Evolutionary conservation across 305 asterid genomes (phyloP), one percentile per base, ranked within the genome.

Genomic region (Solanum hybrid): DNA sequence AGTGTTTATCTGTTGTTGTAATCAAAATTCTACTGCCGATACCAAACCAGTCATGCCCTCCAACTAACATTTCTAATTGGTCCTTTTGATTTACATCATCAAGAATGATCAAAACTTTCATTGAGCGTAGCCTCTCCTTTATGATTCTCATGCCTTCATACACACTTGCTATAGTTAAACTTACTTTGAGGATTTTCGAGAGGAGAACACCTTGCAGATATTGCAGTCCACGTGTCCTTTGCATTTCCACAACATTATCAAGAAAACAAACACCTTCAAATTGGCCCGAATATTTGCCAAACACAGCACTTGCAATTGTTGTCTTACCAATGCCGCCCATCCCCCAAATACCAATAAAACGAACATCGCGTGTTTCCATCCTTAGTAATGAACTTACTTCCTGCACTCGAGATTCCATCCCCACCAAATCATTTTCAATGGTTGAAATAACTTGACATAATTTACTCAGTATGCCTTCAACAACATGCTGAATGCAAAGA

Each of bases 241-340:
- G 88, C 31, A 20, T 29, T 87, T 90, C 87, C 18, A 61, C 37
- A 37, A 87, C 77, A 37, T 90, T 87, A 76, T 64, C 91, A 28
- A 90, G 83, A 67, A 86, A 90, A 81, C 88, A 42, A 36, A 84
- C 35, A 29, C 87, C 80, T 16, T 78, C 88, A 78, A 90, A 90
- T 39, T 34, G 75, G 37, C 34, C 40, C 24, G 29, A 87, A 11
- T 46, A 31, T 87, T 73, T 31, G 37, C 37, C 79, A 4, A 42
- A 90, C 14, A 78, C 76, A 87, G 86, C 31, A 24, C 64, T 90
- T 39, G 91, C 91, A 31, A 90, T 77, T 26, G 91, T 90, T 57
- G 90, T 90, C 64, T 90, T 90, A 13, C 91, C 91, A 26, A 90
- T 86, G 86, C 91, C 91, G 13, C 91, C 88, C 89, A 90, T 86